Percentiles rank a stretch among this genome's conserved stretches.
phyloP scores from a whole-genome alignment of 1,139 yeast genomes.

The Pichia inconspicua region DNA sequence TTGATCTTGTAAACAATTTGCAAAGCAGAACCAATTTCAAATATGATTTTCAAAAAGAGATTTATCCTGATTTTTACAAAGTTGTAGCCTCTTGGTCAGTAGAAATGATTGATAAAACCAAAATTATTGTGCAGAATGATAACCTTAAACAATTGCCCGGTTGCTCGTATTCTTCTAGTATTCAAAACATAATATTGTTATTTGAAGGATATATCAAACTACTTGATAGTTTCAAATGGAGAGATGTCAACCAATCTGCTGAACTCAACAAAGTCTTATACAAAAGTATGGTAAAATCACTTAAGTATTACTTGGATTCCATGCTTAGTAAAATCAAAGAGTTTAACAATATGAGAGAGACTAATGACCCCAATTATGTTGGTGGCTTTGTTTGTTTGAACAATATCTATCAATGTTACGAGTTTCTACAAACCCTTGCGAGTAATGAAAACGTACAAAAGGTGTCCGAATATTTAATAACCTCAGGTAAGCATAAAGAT shows the following conservation, averaged over 20 bases:
- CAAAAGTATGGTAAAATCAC: conserved; percentile 17
- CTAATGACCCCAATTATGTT: conserved; percentile 15
- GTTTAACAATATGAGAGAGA: conserved; percentile 14
- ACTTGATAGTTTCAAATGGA: conserved; percentile 24
- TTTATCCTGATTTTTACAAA: conserved; percentile 19
- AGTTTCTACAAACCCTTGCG: conserved; percentile 11
- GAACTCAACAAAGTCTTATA: conserved; percentile 19
- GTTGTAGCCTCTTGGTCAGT: conserved; percentile 21
- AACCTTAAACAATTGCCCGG: conserved; percentile 18
- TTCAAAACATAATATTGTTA: conserved; percentile 21
- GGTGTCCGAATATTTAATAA: conserved; percentile 26
- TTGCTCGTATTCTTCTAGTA: conserved; percentile 22
- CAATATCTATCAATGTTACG: conserved; percentile 20
- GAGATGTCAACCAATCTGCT: conserved; percentile 19
- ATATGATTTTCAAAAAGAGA: conserved; percentile 20
- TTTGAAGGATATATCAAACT: conserved; percentile 24
- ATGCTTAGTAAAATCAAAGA: conserved; percentile 15
- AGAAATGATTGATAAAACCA: conserved; percentile 19
- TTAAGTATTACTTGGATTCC: conserved; percentile 17
- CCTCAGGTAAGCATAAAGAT: conserved; percentile 6
- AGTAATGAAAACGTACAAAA: conserved; percentile 11
- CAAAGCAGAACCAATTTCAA: conserved; percentile 17
- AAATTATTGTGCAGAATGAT: conserved; percentile 19
- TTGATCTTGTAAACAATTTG: conserved; percentile 18
- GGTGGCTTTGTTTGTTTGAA: conserved; percentile 24